These are phyloP conservation scores for Sporothrix luriei DNA, from an alignment of 2,329 filamentous ascomycete species.

Conservation along the genomic window DNA sequence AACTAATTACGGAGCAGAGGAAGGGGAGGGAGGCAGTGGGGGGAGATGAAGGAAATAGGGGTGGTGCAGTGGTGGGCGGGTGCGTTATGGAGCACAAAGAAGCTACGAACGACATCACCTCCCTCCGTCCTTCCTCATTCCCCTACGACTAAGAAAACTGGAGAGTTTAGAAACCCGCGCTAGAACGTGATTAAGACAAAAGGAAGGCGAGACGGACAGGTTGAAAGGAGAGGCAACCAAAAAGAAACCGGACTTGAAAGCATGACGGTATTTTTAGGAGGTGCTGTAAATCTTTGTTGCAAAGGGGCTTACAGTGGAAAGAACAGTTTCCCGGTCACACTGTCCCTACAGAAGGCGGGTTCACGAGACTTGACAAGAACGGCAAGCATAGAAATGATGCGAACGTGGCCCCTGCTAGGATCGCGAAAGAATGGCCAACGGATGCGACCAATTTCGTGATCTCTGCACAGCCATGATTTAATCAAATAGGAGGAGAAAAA, in stretches of 20 bases:
- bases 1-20: conserved; percentile 21
- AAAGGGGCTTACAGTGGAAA: neutral
- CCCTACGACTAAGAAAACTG: conserved; percentile 1
- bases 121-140: neutral
- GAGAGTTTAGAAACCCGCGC: conserved; percentile 17
- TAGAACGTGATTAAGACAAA: conserved; percentile 19
- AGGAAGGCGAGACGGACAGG: conserved; percentile 4
- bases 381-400: neutral
- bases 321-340: neutral
- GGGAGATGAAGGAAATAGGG: conserved; percentile 20
- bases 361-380: no score
- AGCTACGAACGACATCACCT: neutral
- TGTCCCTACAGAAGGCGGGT: no score
- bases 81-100: conserved; percentile 8
- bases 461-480: conserved; percentile 24
- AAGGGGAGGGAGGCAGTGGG: conserved; percentile 14
- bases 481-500: conserved; percentile 13
- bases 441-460: conserved; percentile 3
- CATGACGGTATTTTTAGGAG: neutral
- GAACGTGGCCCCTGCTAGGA: neutral
- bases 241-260: neutral
- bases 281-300: neutral
- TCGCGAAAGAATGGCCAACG: neutral
- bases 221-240: neutral
- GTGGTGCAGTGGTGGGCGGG: conserved; percentile 8